phyloP scores from a whole-genome alignment of 768 basidiomycete genomes.

The Leccinum aurantiacum region DNA sequence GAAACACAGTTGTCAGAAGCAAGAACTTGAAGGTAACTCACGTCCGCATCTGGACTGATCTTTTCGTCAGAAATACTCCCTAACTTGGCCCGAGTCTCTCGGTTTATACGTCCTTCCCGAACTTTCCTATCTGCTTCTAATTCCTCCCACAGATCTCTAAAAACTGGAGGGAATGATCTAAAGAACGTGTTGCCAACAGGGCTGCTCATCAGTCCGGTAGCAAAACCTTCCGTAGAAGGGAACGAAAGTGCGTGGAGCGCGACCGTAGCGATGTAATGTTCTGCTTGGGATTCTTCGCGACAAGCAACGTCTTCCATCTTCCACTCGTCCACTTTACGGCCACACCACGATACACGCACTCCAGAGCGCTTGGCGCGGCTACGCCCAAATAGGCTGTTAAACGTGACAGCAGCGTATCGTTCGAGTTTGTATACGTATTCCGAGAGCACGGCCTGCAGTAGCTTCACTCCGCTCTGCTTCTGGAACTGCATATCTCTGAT shows the following conservation, averaged over 20 bases:
- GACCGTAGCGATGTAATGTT: conserved; percentile 85
- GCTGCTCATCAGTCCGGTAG: conserved; percentile 44
- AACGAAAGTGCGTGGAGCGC: conserved; percentile 81
- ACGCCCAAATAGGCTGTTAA: conserved; percentile 59
- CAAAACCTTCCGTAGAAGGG: conserved; percentile 62
- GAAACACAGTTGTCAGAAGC: background rate
- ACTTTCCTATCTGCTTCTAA: conserved; percentile 64
- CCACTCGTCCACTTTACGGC: conserved; percentile 62
- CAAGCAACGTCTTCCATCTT: conserved; percentile 86
- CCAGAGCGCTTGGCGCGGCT: conserved; percentile 75
- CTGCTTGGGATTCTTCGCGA: conserved; percentile 72
- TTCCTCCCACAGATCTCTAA: conserved; percentile 91
- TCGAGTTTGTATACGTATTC: conserved; percentile 70
- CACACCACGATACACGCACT: conserved; percentile 73
- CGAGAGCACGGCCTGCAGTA: conserved; percentile 70
- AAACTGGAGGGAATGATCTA: conserved; percentile 73
- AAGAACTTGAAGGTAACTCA: conserved; percentile 29
- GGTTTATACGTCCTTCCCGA: conserved; percentile 62
- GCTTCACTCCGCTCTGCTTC: conserved; percentile 80
- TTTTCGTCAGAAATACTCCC: conserved; percentile 64
- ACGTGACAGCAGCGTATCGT: conserved; percentile 73
- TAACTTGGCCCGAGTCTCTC: conserved; percentile 69
- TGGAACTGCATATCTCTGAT: conserved; percentile 77
- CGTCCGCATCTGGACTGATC: conserved; percentile 41
- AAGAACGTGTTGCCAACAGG: conserved; percentile 63